Evolutionary conservation across 2,329 filamentous ascomycete genomes (phyloP), one percentile per base, ranked within the genome.

Genomic region (Ophiocordyceps sinensis): DNA sequence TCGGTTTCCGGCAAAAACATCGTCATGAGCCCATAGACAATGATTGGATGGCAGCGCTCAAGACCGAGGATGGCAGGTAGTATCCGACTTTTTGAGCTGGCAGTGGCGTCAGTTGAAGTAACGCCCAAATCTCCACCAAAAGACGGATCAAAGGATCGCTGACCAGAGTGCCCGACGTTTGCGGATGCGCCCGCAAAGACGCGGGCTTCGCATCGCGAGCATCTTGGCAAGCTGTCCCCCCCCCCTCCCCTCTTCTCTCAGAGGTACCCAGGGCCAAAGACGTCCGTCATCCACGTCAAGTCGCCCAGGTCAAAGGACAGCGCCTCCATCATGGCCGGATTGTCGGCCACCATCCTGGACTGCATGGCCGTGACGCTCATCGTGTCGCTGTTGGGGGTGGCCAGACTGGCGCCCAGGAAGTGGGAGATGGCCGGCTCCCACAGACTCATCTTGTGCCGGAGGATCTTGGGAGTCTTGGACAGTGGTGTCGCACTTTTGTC

Each of bases 241-340:
- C 23, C 26, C 2, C 26, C 15, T 12, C 12, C 31, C 31, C 14
- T n/a, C 19, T 19, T 19, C 19, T 3, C n/a, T 40, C 44, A 59
- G 34, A 56, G 55, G 15, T 61, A 58, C 60, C 59, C 62, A 5
- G 60, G 55, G 1, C 57, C 57, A 48, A 62, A 61, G 5, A 60
- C 52, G 34, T 62, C 59, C 14, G 56, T 52, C 57, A 63, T 62
- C 60, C 60, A 63, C 15, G 53, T 47, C 38, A 62, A 45, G 44
- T 63, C 59, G 7, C 49, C 51, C 36, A 62, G 56, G 40, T 62
- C 59, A 37, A 56, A 47, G 21, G 49, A 47, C 7, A 48, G 51
- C n/a, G 47, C 40, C 21, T 47, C 54, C 29, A 28, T 43, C 40
- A 41, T 44, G 15, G 41, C 47, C 21, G 28, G 48, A 28, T 38